Evolutionary conservation across 768 basidiomycete species (phyloP).

Genomic region (Lactarius sp.): DNA sequence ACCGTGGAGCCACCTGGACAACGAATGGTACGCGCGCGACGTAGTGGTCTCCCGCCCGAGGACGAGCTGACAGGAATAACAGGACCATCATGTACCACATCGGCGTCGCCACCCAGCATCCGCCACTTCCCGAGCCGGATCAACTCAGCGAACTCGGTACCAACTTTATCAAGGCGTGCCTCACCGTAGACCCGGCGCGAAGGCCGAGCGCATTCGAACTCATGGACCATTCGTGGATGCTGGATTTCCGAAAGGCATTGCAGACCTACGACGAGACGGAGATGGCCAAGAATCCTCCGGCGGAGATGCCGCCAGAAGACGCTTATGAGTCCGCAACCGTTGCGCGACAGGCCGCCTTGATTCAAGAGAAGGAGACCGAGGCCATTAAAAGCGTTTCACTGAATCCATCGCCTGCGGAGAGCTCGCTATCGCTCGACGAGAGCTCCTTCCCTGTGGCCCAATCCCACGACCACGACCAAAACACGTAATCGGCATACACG

Average conservation of each 20-base stretch:
- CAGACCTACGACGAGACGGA: conserved; percentile 63
- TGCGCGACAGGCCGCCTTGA: conserved; percentile 51
- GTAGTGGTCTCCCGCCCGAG: not conserved
- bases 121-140: conserved; percentile 86
- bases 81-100: conserved; percentile 99
- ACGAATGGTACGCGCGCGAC: conserved; percentile 72
- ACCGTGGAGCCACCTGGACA: conserved; percentile 98
- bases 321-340: conserved; percentile 47
- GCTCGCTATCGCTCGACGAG: not conserved
- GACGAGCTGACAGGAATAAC: conserved; percentile 3
- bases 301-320: conserved; percentile 44
- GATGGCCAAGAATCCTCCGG: conserved; percentile 44
- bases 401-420: conserved; percentile 40
- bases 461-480: not conserved
- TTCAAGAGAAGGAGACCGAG: conserved; percentile 59
- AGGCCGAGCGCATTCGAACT: conserved; percentile 85
- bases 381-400: conserved; percentile 49
- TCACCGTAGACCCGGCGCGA: conserved; percentile 78
- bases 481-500: not conserved
- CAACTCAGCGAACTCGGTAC: conserved; percentile 88
- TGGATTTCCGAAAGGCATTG: conserved; percentile 70
- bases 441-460: not conserved
- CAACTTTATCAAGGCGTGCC: conserved; percentile 87
- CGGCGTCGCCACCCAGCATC: conserved; percentile 93
- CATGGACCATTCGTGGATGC: conserved; percentile 86